A percentile compares a stretch with the other conserved stretches of the same genome.
phyloP scores from a whole-genome alignment of 2,329 filamentous ascomycete genomes.

The Fusarium penzigii region DNA sequence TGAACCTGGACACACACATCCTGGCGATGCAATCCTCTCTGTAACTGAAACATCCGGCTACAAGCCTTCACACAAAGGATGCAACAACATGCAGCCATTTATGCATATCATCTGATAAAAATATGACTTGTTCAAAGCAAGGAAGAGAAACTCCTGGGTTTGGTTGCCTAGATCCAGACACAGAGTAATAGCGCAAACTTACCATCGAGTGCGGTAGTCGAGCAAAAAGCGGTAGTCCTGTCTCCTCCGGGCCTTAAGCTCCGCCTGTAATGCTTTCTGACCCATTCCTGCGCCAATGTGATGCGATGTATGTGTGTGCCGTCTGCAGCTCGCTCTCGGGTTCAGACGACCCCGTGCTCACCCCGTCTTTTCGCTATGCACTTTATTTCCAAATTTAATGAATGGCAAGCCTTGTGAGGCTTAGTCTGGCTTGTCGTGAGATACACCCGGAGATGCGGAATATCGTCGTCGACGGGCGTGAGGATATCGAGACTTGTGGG shows the following conservation, averaged over 20 bases:
- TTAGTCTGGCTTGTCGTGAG: no score
- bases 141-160: background rate
- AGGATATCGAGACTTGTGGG: background rate
- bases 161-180: background rate
- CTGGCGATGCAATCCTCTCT: background rate
- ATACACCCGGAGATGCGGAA: no score
- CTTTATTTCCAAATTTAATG: no score
- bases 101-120: no score
- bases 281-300: constrained; percentile 10
- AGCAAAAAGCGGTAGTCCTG: constrained; percentile 76
- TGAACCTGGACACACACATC: background rate
- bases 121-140: no score
- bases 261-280: constrained; percentile 17
- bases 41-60: background rate
- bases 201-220: constrained; percentile 89
- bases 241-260: constrained; percentile 63
- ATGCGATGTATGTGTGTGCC: no score
- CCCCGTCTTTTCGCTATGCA: no score
- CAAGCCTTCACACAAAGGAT: background rate
- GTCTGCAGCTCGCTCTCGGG: no score
- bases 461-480: background rate
- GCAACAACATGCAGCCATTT: no score
- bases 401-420: no score
- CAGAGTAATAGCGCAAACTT: constrained; percentile 21
- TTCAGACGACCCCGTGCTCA: no score